Evolutionary conservation across 306 rosid species (phyloP), one percentile per base, ranked within the genome.

Genomic region (Vigna nakashimae): DNA sequence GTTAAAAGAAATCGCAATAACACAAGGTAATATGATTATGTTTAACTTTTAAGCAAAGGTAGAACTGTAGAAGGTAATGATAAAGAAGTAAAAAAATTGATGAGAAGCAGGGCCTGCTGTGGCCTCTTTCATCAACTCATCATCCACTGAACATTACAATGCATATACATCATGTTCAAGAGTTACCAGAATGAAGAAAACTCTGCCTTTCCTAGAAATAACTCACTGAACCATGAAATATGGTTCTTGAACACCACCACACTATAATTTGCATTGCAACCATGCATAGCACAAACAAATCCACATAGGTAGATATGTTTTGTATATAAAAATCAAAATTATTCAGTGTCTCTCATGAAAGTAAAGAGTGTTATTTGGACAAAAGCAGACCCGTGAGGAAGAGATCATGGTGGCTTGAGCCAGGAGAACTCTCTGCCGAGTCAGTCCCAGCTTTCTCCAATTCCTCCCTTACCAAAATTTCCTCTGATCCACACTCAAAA

Each of bases 41-140:
- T 69, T 56, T 22, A 63, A 78, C 55, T 83, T 74, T 64, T 52
- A 15, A 62, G 38, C 71, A 65, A 65, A 69, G 65, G 78, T 49
- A 63, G 14, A 63, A 24, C 9, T 7, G 42, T 6, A 36, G 42
- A 36, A 45, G 65, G 59, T 38, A 71, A 81, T 71, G 48, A 76
- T 42, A 77, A 62, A 46, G n/a, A 36, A 7, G 49, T n/a, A 30
- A 36, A 68, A 32, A 15, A 45, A 66, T 26, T 73, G 65, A 86
- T 71, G 89, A 76, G 65, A 28, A 14, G 86, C 53, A 86, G 93
- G 91, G 91, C 85, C 64, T 26, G 74, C 64, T 32, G 79, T 43
- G 78, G 91, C 91, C 91, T 77, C 91, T 83, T 82, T 83, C 82
- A 84, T 83, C 84, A 84, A 74, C 88, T 82, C 90, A 87, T 84